Conservation (phyloP, 164 flowering plant species). For the Macadamia tetraphylla region DNA sequence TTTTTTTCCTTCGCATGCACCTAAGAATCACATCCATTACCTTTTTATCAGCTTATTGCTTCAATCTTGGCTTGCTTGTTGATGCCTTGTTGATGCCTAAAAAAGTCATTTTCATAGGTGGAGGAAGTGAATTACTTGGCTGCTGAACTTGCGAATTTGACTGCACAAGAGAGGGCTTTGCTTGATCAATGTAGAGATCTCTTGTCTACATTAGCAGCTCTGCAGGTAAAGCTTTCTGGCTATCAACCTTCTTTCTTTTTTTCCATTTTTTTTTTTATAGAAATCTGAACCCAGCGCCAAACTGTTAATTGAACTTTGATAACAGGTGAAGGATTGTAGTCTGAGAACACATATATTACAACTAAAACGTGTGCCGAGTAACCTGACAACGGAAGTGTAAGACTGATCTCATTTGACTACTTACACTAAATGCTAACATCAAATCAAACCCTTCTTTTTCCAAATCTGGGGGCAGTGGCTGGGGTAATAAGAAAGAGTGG, state of each 20-base stretch:
- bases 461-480: conserved; percentile 1
- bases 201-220: conserved; percentile 51
- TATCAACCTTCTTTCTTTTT: not conserved
- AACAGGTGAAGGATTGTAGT: conserved; percentile 71
- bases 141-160: conserved; percentile 50
- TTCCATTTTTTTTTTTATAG: not conserved
- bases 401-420: conserved; percentile 17
- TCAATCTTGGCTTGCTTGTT: not conserved
- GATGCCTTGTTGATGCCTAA: not conserved
- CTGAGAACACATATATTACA: conserved; percentile 60
- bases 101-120: conserved; percentile 34
- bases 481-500: not conserved
- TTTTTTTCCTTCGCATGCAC: no score
- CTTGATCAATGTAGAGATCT: conserved; percentile 59
- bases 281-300: not conserved
- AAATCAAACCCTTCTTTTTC: conserved; percentile 11
- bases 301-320: not conserved
- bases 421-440: conserved; percentile 18
- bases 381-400: conserved; percentile 23
- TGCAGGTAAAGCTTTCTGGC: conserved; percentile 48
- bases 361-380: conserved; percentile 27
- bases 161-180: conserved; percentile 45
- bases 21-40: no score
- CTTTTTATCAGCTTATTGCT: no score
- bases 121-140: conserved; percentile 48